Percentiles rank a stretch among this genome's conserved stretches.
phyloP scores from a whole-genome alignment of 345 rosid species.

The Physaria fendleri region DNA sequence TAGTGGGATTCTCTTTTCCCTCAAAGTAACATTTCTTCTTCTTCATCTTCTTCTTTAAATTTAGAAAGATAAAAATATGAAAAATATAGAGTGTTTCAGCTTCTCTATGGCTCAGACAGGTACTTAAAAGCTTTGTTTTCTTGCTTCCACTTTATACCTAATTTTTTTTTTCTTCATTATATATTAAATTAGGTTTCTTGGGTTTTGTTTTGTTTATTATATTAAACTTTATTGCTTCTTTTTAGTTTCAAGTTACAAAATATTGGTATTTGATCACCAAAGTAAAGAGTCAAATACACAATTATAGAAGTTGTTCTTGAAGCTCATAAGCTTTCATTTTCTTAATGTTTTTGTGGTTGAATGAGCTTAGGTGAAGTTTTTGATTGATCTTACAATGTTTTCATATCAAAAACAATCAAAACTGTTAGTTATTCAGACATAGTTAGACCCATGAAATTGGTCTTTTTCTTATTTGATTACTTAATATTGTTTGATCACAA shows the following conservation, averaged over 20 bases:
- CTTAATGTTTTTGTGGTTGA: neutral
- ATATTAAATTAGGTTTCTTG: neutral
- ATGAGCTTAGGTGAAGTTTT: slow-evolving; percentile 1
- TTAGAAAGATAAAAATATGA: slow-evolving; percentile 3
- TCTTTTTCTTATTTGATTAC: neutral
- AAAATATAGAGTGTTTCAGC: slow-evolving; percentile 28
- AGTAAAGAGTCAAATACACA: slow-evolving; percentile 3
- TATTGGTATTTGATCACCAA: slow-evolving; percentile 5
- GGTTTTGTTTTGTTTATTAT: slow-evolving; percentile 1
- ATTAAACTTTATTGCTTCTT: slow-evolving; percentile 8
- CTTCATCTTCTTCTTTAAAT: slow-evolving; percentile 24
- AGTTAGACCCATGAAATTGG: neutral
- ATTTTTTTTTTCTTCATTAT: neutral
- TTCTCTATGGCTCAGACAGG: slow-evolving; percentile 45
- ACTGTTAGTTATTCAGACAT: neutral
- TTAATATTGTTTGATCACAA: slow-evolving; percentile 2
- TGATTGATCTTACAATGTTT: slow-evolving; percentile 12
- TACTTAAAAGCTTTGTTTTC: slow-evolving; percentile 16
- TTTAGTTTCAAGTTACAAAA: slow-evolving; percentile 24
- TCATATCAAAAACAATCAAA: slow-evolving; percentile 11
- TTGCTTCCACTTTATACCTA: slow-evolving; percentile 6
- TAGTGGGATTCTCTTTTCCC: slow-evolving; percentile 77
- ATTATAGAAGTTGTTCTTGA: neutral
- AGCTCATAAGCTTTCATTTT: slow-evolving; percentile 8
- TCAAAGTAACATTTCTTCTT: slow-evolving; percentile 26